Conservation (phyloP, 257 asterid genomes). For the Nicotiana otophora region DNA sequence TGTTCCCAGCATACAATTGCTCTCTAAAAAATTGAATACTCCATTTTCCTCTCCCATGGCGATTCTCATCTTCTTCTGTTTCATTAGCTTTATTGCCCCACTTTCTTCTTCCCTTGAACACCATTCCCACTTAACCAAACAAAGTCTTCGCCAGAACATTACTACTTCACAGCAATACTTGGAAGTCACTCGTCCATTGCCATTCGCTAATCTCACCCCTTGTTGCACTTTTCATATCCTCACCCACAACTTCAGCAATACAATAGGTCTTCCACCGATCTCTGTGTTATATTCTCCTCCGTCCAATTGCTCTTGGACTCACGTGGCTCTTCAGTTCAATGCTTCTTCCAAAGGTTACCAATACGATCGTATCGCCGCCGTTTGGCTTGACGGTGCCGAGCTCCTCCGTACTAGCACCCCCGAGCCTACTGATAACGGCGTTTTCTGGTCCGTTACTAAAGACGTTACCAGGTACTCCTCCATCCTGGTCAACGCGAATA, state of each 20-base stretch:
- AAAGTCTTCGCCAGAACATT: constrained; percentile 1
- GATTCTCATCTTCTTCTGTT: constrained; percentile 18
- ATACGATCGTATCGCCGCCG: constrained; percentile 75
- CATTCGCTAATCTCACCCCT: constrained; percentile 36
- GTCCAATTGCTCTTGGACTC: constrained; percentile 56
- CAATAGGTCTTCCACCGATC: constrained; percentile 50
- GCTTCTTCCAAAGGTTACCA: constrained; percentile 58
- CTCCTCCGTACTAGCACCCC: constrained; percentile 86
- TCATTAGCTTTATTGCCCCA: constrained; percentile 4
- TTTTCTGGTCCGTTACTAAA: constrained; percentile 61
- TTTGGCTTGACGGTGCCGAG: constrained; percentile 78
- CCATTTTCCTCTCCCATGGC: not conserved
- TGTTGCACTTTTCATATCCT: constrained; percentile 53
- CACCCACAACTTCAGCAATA: constrained; percentile 52
- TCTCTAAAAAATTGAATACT: too few relatives aligned
- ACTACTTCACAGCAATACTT: constrained; percentile 32
- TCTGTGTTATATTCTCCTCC: constrained; percentile 51
- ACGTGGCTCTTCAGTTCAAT: constrained; percentile 49
- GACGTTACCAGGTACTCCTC: constrained; percentile 64
- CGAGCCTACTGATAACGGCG: constrained; percentile 46
- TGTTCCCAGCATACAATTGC: not conserved
- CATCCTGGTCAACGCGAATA: constrained; percentile 38
- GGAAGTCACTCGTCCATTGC: constrained; percentile 54
- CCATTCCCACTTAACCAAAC: constrained; percentile 27
- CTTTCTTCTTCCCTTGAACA: constrained; percentile 21